Evolutionary conservation across 108 stramenopile genomes (phyloP).

Genomic region (Nitzschia palea): DNA sequence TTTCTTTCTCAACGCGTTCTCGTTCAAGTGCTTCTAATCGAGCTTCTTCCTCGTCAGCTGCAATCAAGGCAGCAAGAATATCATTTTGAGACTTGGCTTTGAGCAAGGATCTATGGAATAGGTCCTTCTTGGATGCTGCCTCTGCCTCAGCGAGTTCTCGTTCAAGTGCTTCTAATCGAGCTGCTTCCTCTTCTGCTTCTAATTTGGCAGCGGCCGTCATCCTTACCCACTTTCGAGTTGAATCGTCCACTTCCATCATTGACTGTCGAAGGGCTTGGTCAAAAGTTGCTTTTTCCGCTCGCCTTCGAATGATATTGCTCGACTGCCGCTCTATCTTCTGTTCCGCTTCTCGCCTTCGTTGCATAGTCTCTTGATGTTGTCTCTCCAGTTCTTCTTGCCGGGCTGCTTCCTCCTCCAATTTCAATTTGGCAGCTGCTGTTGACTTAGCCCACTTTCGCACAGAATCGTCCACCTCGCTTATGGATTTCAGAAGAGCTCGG

Average conservation of each 20-base stretch:
- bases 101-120: background rate
- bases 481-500: too few species aligned
- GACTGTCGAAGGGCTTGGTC: background rate
- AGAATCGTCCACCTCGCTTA: too few species aligned
- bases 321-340: too few species aligned
- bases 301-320: too few species aligned
- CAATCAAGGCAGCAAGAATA: background rate
- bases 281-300: background rate
- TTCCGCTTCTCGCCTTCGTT: too few species aligned
- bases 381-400: too few species aligned
- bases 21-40: background rate
- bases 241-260: background rate
- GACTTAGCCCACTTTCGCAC: too few species aligned
- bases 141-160: background rate
- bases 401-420: too few species aligned
- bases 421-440: too few species aligned
- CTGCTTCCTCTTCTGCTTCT: background rate
- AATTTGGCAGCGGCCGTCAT: background rate
- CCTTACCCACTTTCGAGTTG: background rate
- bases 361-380: too few species aligned
- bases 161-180: background rate
- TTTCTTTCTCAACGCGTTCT: too few species aligned
- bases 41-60: background rate
- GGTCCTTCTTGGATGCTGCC: background rate
- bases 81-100: background rate